Base-by-base conservation (phyloP, 2,329 filamentous ascomycete species). In the Pyrenophora tritici-repentis region DNA sequence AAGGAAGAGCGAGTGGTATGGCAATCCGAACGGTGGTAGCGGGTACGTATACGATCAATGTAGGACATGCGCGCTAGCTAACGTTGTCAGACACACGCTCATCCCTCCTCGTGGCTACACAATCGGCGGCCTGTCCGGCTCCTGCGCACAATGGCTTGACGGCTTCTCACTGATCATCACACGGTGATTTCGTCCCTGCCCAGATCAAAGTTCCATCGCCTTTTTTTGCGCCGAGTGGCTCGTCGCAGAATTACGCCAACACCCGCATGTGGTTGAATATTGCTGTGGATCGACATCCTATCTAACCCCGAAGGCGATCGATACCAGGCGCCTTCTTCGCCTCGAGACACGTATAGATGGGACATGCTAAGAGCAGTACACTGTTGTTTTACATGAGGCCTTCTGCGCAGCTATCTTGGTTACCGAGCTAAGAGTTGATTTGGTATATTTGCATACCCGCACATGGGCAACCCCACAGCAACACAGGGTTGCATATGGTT, bases 41-140 rank as follows among this genome's bases (percentile, higher is more conserved):
- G 85, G 86, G 91, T 97, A 84, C 75, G 91, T 85, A 47, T 16
- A n/a, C 33, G 18, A 49, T 42, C 24, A 17, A 45, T n/a, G 14
- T 50, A 48, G 17, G 50, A 53, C 50, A 50, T 6, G 31, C 49
- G 22, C 52, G 32, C 14, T 53, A 49, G 50, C 61, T 70, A 64
- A 75, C 46, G 14, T 47, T 16, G 42, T 1, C 62, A 97, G 93
- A 57, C 88, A 92, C 72, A 94, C 87, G 29, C 80, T 99, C 54
- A 89, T 97, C 62, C 91, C 93, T 43, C 94, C 94, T 9, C 82
- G 89, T 61, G 93, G 93, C 41, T 97, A 94, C 76, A 90, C 82
- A 59, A 87, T 97, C 67, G 92, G 89, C 55, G 94, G 94, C 52
- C 82, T 97, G 57, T 88, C 90, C 9, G 94, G 94, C 49, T 90